These are phyloP conservation scores for Mycogone perniciosa DNA, from an alignment of 2,329 filamentous ascomycete genomes.

Conservation along the genomic window DNA sequence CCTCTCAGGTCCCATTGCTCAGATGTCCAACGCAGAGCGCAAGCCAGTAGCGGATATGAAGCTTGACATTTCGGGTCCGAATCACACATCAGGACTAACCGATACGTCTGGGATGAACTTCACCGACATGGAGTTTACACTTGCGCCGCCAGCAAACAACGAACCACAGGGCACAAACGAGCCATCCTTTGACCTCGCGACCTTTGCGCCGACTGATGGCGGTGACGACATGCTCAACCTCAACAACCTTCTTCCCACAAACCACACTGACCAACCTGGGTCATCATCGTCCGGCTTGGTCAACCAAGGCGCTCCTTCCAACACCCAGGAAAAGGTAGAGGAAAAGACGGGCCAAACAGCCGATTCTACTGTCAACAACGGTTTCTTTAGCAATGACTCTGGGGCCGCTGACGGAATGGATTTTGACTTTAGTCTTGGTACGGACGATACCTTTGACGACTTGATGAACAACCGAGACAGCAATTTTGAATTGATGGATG, in stretches of 20 bases:
- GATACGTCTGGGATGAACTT: slow-evolving; percentile 39
- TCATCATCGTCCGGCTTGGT: background rate
- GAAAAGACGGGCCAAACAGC: slow-evolving; percentile 23
- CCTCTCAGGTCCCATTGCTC: slow-evolving; percentile 20
- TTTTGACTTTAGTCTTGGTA: slow-evolving; percentile 26
- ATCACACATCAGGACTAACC: slow-evolving; percentile 15
- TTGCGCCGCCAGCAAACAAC: slow-evolving; percentile 40
- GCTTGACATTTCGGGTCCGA: slow-evolving; percentile 16
- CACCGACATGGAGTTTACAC: slow-evolving; percentile 51
- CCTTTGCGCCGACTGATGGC: slow-evolving; percentile 33
- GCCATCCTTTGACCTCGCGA: slow-evolving; percentile 40
- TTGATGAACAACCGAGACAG: slow-evolving; percentile 39
- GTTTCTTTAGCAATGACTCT: slow-evolving; percentile 40
- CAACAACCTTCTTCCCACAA: slow-evolving; percentile 25
- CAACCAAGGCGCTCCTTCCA: background rate
- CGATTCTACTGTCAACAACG: slow-evolving; percentile 32
- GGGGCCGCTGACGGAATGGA: slow-evolving; percentile 34
- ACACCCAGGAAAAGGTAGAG: slow-evolving; percentile 15
- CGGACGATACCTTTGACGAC: slow-evolving; percentile 43
- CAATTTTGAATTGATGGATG: slow-evolving; percentile 35
- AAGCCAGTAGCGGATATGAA: slow-evolving; percentile 19
- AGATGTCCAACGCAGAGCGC: slow-evolving; percentile 23
- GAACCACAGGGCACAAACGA: slow-evolving; percentile 26
- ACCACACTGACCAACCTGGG: slow-evolving; percentile 14
- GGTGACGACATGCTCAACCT: slow-evolving; percentile 26